Evolutionary conservation across 805 yeast genomes (phyloP).

Genomic region (Metschnikowia similis): DNA sequence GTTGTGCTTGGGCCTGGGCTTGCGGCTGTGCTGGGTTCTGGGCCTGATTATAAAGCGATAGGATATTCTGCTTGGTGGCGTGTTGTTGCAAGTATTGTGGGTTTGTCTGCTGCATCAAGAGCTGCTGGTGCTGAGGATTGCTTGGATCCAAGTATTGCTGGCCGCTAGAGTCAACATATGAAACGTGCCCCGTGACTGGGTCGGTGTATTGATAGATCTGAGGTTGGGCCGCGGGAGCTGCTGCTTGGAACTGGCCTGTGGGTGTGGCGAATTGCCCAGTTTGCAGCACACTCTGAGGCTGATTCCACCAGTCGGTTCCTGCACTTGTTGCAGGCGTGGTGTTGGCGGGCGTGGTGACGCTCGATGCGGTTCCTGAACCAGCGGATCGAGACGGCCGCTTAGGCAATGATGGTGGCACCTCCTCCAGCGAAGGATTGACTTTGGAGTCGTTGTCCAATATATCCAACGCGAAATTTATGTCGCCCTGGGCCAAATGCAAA

Average conservation of each 20-base stretch:
- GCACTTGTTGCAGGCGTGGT: conserved; percentile 20
- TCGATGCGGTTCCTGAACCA: conserved; percentile 8
- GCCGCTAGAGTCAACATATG: conserved; percentile 63
- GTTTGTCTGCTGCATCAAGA: conserved; percentile 29
- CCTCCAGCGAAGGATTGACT: conserved; percentile 34
- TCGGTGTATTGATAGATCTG: conserved; percentile 68
- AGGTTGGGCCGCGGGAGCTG: conserved; percentile 24
- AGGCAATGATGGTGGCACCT: conserved; percentile 47
- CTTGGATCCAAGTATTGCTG: conserved; percentile 42
- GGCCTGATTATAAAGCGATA: conserved; percentile 38
- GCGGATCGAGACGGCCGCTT: conserved; percentile 25
- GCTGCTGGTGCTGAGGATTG: conserved; percentile 29
- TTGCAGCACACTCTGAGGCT: background rate
- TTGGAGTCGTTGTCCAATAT: conserved; percentile 44
- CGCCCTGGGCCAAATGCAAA: conserved; percentile 54
- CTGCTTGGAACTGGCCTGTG: conserved; percentile 9
- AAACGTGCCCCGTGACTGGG: conserved; percentile 63
- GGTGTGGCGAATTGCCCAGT: background rate
- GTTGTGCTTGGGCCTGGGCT: conserved; percentile 7
- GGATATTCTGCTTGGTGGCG: conserved; percentile 34
- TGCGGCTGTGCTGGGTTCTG: conserved; percentile 1
- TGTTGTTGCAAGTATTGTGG: conserved; percentile 25
- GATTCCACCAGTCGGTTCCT: conserved; percentile 32
- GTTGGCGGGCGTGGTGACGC: background rate
- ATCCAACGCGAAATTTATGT: conserved; percentile 54